Conservation (phyloP, 805 yeast genomes). For the Candida ponderosae region DNA sequence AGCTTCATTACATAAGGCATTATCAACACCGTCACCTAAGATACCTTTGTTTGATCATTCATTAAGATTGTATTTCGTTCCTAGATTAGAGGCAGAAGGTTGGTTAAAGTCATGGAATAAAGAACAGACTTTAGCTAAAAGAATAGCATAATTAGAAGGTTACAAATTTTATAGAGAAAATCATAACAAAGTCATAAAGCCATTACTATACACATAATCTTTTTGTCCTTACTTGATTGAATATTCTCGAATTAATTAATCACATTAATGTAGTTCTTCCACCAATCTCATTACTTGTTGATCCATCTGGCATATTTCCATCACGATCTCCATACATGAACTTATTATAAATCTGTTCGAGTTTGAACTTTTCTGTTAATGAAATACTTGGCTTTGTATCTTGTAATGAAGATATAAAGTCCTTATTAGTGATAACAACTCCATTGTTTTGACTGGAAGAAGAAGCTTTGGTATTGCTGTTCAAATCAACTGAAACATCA, state of each 20-base stretch:
- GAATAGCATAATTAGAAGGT: constrained; percentile 13
- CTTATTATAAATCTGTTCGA: constrained; percentile 55
- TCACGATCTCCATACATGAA: constrained; percentile 65
- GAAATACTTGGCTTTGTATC: constrained; percentile 93
- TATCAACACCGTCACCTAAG: constrained; percentile 52
- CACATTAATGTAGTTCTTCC: constrained; percentile 80
- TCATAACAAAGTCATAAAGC: background rate
- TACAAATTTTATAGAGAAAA: too few relatives aligned
- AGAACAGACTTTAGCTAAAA: constrained; percentile 44
- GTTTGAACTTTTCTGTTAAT: constrained; percentile 53
- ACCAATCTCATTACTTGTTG: constrained; percentile 73
- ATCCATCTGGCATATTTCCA: constrained; percentile 85
- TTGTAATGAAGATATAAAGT: constrained; percentile 52
- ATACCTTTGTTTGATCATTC: constrained; percentile 75
- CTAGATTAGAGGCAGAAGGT: constrained; percentile 51
- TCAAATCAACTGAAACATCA: background rate
- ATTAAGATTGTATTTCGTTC: constrained; percentile 70
- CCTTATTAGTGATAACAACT: constrained; percentile 41
- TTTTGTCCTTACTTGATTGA: too few relatives aligned
- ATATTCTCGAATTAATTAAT: too few relatives aligned
- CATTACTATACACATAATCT: background rate
- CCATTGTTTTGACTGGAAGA: too few relatives aligned
- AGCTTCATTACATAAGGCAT: constrained; percentile 52
- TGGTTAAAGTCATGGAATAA: constrained; percentile 71
- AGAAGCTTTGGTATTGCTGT: background rate